Conservation (phyloP, 441 rosid genomes). For the Aleurites moluccanus region DNA sequence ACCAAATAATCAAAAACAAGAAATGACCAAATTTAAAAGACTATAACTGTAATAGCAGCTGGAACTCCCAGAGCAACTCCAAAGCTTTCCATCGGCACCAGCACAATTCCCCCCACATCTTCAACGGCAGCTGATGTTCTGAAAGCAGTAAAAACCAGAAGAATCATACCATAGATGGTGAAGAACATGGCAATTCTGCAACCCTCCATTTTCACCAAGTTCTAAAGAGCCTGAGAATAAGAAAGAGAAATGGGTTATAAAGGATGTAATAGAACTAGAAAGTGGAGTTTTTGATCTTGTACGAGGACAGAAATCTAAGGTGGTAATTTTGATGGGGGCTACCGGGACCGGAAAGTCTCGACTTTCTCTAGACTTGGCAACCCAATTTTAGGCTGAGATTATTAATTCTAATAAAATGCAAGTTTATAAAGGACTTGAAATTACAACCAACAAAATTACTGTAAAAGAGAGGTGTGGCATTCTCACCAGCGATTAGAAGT, state of each 20-base stretch:
- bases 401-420: constrained; percentile 82
- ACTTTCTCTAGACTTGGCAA: constrained; percentile 65
- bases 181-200: constrained; percentile 27
- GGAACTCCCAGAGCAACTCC: constrained; percentile 30
- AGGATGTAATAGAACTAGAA: not conserved
- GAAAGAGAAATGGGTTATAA: not conserved
- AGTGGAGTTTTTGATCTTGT: not conserved
- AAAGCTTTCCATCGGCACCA: constrained; percentile 33
- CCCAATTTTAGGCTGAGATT: constrained; percentile 55
- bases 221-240: not conserved
- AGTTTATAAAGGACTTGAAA: constrained; percentile 59
- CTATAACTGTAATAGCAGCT: constrained; percentile 26
- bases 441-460: constrained; percentile 64
- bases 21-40: constrained; percentile 21
- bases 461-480: constrained; percentile 53
- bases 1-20: not conserved
- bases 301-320: constrained; percentile 45
- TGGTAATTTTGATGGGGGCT: constrained; percentile 64
- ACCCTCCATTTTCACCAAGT: constrained; percentile 29
- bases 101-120: constrained; percentile 33
- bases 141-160: constrained; percentile 16
- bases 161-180: constrained; percentile 27
- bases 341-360: constrained; percentile 79
- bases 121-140: constrained; percentile 23
- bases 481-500: constrained; percentile 67